Conservation (phyloP, 345 rosid genomes). For the Anacardium occidentale region DNA sequence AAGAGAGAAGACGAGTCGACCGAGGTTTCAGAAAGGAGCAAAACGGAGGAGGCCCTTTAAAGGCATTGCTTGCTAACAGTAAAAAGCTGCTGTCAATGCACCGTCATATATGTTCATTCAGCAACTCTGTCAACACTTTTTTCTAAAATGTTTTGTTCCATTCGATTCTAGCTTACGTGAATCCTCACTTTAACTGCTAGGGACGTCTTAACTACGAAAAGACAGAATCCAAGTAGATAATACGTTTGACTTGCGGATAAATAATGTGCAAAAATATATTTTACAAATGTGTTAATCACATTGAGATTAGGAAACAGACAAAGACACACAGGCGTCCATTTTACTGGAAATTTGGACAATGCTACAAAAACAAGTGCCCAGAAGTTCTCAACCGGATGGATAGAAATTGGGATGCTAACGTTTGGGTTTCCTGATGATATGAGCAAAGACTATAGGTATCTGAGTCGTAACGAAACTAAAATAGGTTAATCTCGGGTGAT, state of each 20-base stretch:
- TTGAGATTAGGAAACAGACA: no score
- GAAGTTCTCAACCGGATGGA: no score
- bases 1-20: not conserved
- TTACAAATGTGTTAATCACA: no score
- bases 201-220: not conserved
- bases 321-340: not conserved
- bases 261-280: no score
- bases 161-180: not conserved
- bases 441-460: not conserved
- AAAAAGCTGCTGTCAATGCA: conserved; percentile 11
- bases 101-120: conserved; percentile 6
- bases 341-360: not conserved
- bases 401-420: not conserved
- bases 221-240: no score
- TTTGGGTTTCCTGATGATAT: not conserved
- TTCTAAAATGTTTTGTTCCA: not conserved
- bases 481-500: no score
- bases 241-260: no score
- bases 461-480: no score
- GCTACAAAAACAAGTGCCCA: no score
- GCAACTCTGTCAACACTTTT: not conserved
- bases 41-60: conserved; percentile 14
- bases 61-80: conserved; percentile 1
- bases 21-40: conserved; percentile 16
- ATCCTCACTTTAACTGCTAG: not conserved